Base-by-base conservation (phyloP, 2,329 filamentous ascomycete genomes). In the Truncatella angustata region DNA sequence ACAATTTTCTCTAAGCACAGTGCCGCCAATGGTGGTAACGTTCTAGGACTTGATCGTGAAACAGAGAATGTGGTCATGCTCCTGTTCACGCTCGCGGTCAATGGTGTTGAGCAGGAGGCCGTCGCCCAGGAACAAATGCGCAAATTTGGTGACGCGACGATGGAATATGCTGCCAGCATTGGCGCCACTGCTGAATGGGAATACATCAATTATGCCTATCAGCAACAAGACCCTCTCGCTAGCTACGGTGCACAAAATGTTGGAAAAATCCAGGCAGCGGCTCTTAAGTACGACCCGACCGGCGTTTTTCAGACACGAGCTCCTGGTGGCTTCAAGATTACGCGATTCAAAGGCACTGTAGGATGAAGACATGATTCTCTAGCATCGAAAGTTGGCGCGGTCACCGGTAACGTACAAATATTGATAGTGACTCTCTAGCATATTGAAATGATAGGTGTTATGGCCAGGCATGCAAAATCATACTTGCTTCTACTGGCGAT, bases 291-390 rank as follows among this genome's bases (percentile, higher is more conserved):
- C 54, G 71, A 73, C 53, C 69, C 67, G 2, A 26, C 59, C 1
- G 62, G 62, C 5, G 60, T 72, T 5, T 73, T 71, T 48, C 70
- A 73, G 62, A 64, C 52, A 11, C 51, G 66, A 34, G 65, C 69
- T 57, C 68, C 65, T 3, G 68, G 69, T 20, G 70, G 70, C 9
- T 73, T 71, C 51, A 73, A 71, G 63, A 60, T 72, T 28, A 46
- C 43, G n/a, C 24, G 24, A 28, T 32, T 16, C 26, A 9, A 21
- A 2, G 43, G 28, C 9, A 46, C 43, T 4, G 28, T 46, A n/a
- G 43, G n/a, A 75, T 81, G 10, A 69, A 6, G 5, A 40, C 12
- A 40, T 12, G 34, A 36, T 7, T n/a, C n/a, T n/a, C n/a, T n/a
- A n/a, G n/a, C n/a, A n/a, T n/a, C n/a, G n/a, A n/a, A n/a, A n/a